These are phyloP conservation scores for Coemansia sp. DNA, from an alignment of 192 early-diverging fungal species.

Conservation along the genomic window DNA sequence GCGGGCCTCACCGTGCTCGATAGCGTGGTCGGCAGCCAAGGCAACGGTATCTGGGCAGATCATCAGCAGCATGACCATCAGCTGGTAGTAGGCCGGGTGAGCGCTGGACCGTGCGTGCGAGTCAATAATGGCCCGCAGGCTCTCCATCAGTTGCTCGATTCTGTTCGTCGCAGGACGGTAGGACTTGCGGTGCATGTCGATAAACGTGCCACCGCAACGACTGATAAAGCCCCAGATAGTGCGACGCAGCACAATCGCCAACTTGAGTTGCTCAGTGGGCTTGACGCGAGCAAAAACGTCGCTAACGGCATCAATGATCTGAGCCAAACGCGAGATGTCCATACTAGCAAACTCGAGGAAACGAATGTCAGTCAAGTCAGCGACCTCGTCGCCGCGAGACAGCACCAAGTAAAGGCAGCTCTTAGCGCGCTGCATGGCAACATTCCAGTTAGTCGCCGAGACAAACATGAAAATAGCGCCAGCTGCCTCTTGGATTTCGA, in stretches of 20 bases:
- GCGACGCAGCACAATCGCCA: conserved; percentile 73
- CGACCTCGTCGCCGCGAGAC: conserved; percentile 66
- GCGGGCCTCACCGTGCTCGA: conserved; percentile 59
- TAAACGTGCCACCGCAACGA: conserved; percentile 80
- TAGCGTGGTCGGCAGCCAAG: conserved; percentile 53
- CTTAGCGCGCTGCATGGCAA: conserved; percentile 73
- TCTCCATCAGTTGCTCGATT: conserved; percentile 43
- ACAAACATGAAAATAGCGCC: conserved; percentile 83
- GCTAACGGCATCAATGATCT: conserved; percentile 59
- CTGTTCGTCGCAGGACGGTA: conserved; percentile 32
- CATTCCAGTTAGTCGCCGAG: conserved; percentile 86
- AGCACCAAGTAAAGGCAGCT: conserved; percentile 65
- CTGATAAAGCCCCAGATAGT: conserved; percentile 95
- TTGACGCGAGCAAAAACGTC: conserved; percentile 60
- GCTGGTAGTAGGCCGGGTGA: conserved; percentile 79
- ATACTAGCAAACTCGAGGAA: conserved; percentile 84
- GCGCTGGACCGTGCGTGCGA: conserved; percentile 62
- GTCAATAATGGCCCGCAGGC: conserved; percentile 54
- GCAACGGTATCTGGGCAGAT: conserved; percentile 76
- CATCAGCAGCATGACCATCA: conserved; percentile 80
- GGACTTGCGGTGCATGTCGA: conserved; percentile 66
- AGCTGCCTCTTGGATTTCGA: conserved; percentile 81
- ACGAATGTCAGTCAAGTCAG: conserved; percentile 78
- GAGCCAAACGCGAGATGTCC: conserved; percentile 70
- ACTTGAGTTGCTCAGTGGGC: conserved; percentile 69